Percentiles rank a stretch among this genome's conserved stretches.
Conservation (phyloP, 805 yeast species). For the Suhomyces prunicola region DNA sequence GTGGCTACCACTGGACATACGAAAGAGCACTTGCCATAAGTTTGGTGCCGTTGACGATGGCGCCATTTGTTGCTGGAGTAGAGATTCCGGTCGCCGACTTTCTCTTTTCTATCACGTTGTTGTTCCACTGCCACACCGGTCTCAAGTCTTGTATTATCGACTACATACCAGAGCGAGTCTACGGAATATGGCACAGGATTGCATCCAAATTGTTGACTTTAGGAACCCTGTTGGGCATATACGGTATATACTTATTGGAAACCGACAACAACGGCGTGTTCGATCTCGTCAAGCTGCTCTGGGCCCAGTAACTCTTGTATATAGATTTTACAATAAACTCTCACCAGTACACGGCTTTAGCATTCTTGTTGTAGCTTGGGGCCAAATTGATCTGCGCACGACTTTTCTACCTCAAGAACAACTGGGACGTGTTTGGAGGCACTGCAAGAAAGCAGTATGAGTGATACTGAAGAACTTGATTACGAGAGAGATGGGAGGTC, state of each 20-base stretch:
- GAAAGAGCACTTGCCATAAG: constrained; percentile 71
- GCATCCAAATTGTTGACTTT: constrained; percentile 66
- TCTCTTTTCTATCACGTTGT: constrained; percentile 56
- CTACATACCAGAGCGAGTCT: constrained; percentile 84
- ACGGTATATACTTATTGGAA: constrained; percentile 81
- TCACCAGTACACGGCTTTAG: background rate
- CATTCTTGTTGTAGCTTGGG: background rate
- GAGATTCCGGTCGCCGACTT: constrained; percentile 71
- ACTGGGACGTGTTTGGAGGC: background rate
- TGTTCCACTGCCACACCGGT: constrained; percentile 83
- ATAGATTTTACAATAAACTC: no score
- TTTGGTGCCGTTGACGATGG: constrained; percentile 70
- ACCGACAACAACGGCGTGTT: constrained; percentile 77
- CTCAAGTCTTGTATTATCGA: constrained; percentile 89
- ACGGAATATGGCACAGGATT: constrained; percentile 68
- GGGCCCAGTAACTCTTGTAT: constrained; percentile 35
- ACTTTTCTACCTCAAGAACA: background rate
- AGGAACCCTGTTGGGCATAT: constrained; percentile 68
- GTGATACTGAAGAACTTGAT: constrained; percentile 14
- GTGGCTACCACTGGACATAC: constrained; percentile 91
- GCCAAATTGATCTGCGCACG: background rate
- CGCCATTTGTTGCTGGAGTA: constrained; percentile 77
- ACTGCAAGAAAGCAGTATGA: constrained; percentile 7
- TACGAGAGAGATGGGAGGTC: constrained; percentile 6
- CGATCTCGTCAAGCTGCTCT: constrained; percentile 58